A percentile compares a stretch with the other conserved stretches of the same genome.
phyloP scores from a whole-genome alignment of 164 flowering plant species.

The Protea cynaroides region DNA sequence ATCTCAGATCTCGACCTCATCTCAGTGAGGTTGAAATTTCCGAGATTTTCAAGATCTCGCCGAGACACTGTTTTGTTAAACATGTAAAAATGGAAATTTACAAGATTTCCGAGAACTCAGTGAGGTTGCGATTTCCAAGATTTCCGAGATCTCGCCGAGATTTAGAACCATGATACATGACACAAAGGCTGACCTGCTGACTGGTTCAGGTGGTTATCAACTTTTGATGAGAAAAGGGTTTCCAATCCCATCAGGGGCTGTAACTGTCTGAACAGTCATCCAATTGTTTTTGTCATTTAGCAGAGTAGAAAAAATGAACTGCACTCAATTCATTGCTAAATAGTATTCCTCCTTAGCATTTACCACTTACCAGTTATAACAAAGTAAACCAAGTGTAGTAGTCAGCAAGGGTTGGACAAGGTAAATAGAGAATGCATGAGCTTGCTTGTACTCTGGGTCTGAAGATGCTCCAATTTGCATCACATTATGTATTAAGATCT shows the following conservation, averaged over 20 bases:
- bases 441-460: conserved; percentile 77
- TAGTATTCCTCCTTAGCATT: neutral
- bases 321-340: neutral
- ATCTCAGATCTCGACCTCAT: too few species aligned
- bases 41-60: too few species aligned
- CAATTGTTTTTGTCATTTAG: neutral
- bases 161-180: too few species aligned
- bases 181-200: neutral
- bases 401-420: conserved; percentile 84
- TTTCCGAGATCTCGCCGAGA: too few species aligned
- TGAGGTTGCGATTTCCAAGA: too few species aligned
- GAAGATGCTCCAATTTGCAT: conserved; percentile 96
- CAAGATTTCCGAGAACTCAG: too few species aligned
- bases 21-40: too few species aligned
- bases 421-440: conserved; percentile 95
- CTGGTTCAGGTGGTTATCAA: neutral
- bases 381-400: conserved; percentile 79
- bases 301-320: neutral
- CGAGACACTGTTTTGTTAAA: too few species aligned
- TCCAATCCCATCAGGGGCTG: neutral
- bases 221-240: neutral
- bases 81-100: too few species aligned
- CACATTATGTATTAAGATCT: conserved; percentile 87
- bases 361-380: conserved; percentile 98
- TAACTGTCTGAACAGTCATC: neutral